These are phyloP conservation scores for Acacia melanoxylon DNA, from an alignment of 306 rosid species.

Conservation along the genomic window DNA sequence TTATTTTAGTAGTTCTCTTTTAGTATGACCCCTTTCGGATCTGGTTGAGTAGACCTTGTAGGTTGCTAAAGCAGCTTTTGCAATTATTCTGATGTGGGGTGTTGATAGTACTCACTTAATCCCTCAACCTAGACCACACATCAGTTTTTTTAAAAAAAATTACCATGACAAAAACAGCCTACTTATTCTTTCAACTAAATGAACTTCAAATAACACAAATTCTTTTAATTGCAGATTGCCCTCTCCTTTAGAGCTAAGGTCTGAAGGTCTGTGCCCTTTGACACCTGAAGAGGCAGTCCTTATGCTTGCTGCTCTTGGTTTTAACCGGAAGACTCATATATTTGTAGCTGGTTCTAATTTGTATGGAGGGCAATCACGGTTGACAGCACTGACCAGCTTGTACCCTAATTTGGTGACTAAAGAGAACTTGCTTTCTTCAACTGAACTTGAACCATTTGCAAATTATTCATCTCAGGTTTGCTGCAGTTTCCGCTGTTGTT, in stretches of 20 bases:
- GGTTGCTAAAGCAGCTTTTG: background rate
- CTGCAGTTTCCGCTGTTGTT: slow-evolving; percentile 23
- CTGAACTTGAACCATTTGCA: slow-evolving; percentile 73
- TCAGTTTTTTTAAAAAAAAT: background rate
- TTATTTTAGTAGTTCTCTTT: background rate
- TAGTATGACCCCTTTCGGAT: background rate
- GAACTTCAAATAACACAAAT: slow-evolving; percentile 14
- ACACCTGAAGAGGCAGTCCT: slow-evolving; percentile 94
- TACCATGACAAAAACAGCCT: slow-evolving; percentile 4
- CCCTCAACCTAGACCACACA: background rate
- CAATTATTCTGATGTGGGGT: background rate
- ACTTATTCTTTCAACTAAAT: slow-evolving; percentile 11
- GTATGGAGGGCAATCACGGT: slow-evolving; percentile 77
- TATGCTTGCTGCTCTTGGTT: slow-evolving; percentile 97
- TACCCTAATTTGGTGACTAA: slow-evolving; percentile 93
- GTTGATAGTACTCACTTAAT: background rate
- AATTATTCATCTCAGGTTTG: slow-evolving; percentile 95
- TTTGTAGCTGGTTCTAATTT: slow-evolving; percentile 94
- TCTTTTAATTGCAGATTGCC: slow-evolving; percentile 66
- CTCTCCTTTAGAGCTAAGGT: slow-evolving; percentile 74
- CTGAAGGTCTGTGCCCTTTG: slow-evolving; percentile 94
- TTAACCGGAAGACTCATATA: slow-evolving; percentile 76
- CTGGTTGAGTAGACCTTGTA: background rate
- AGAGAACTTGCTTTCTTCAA: slow-evolving; percentile 77
- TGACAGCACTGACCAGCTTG: slow-evolving; percentile 79